Percentiles rank a stretch among this genome's conserved stretches.
phyloP scores from a whole-genome alignment of 352 stramenopile species.

The Pythium volutum region DNA sequence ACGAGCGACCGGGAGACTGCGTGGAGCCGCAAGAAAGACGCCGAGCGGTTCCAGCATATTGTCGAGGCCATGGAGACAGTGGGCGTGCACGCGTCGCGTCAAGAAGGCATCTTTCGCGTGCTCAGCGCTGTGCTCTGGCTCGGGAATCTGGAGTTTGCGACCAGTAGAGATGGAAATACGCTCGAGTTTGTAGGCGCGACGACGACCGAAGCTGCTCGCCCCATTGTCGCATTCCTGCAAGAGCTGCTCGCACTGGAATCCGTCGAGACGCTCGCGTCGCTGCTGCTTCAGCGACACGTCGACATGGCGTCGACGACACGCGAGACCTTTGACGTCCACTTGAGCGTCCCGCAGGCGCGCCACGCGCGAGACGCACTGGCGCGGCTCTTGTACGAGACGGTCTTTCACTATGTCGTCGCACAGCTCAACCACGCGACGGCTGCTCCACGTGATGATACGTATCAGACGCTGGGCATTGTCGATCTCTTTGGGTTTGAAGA shows the following conservation, averaged over 20 bases:
- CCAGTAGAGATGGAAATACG: background rate
- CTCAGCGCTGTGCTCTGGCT: constrained; percentile 72
- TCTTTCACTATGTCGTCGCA: constrained; percentile 43
- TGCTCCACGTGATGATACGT: background rate
- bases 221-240: constrained; percentile 5
- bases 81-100: constrained; percentile 33
- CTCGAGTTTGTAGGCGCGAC: constrained; percentile 11
- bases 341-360: constrained; percentile 44
- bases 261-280: background rate
- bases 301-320: constrained; percentile 36
- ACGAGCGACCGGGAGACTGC: constrained; percentile 17
- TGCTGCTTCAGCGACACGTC: constrained; percentile 53
- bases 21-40: constrained; percentile 52
- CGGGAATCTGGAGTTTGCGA: constrained; percentile 58
- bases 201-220: background rate
- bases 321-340: constrained; percentile 49
- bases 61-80: constrained; percentile 45
- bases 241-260: constrained; percentile 15
- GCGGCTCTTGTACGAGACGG: constrained; percentile 52
- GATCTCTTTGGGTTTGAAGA: constrained; percentile 80
- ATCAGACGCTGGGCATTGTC: constrained; percentile 42
- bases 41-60: constrained; percentile 66
- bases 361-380: constrained; percentile 55
- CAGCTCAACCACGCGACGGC: constrained; percentile 40
- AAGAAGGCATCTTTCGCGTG: constrained; percentile 53